phyloP scores from a whole-genome alignment of 2,329 filamentous ascomycete genomes.

The Fusarium burgessii region DNA sequence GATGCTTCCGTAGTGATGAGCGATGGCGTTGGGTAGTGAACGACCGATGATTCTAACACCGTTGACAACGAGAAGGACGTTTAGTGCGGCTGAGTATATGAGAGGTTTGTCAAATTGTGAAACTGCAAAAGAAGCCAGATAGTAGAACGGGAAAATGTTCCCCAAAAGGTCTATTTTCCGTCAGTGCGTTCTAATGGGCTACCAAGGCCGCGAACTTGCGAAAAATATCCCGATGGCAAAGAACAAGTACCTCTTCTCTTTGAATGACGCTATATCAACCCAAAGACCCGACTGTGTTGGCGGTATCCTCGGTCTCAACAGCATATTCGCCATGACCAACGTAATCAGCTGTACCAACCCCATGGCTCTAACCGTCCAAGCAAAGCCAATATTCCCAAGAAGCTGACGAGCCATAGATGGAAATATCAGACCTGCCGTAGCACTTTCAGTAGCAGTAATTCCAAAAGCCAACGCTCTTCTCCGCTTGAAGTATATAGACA shows the following conservation, averaged over 20 bases:
- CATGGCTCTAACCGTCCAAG: neutral
- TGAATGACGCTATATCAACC: slow-evolving; percentile 10
- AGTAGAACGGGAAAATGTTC: slow-evolving; percentile 15
- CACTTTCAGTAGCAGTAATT: neutral
- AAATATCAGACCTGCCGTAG: neutral
- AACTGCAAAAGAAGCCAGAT: slow-evolving; percentile 4
- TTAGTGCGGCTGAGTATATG: neutral
- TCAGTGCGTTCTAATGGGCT: neutral
- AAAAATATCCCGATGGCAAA: slow-evolving; percentile 18
- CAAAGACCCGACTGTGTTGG: slow-evolving; percentile 11
- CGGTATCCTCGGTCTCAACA: neutral
- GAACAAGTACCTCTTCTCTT: slow-evolving; percentile 6
- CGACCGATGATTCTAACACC: neutral
- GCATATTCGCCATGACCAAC: neutral
- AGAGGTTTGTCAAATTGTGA: slow-evolving; percentile 2
- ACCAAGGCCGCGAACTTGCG: neutral
- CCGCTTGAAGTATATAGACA: neutral
- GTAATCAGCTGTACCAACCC: neutral
- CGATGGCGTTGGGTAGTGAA: slow-evolving; percentile 5
- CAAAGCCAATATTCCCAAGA: neutral
- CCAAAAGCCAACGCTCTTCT: neutral
- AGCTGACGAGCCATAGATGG: neutral
- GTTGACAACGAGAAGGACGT: slow-evolving; percentile 7
- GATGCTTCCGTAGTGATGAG: neutral
- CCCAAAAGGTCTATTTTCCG: neutral